These are phyloP conservation scores for Ceratorhiza oryzae-sativae DNA, from an alignment of 1,284 basidiomycete genomes.

Conservation along the genomic window DNA sequence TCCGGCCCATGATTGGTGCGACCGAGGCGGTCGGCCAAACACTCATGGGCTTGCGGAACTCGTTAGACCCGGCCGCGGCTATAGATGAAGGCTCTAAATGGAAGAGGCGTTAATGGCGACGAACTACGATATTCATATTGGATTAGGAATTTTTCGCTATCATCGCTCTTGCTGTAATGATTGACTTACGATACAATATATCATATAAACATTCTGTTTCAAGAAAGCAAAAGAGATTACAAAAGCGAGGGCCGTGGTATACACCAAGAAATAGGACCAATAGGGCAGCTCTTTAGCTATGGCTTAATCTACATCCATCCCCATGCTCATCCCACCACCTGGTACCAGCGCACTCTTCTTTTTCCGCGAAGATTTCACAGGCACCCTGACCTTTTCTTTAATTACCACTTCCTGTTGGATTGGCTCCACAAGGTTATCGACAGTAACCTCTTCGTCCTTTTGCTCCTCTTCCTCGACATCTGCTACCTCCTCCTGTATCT, in stretches of 20 bases:
- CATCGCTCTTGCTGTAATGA: slow-evolving; percentile 1
- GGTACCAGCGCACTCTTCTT: slow-evolving; percentile 70
- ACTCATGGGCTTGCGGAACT: slow-evolving; percentile 88
- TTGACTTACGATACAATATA: slow-evolving; percentile 33
- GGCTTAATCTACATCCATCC: slow-evolving; percentile 62
- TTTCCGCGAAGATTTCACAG: slow-evolving; percentile 61
- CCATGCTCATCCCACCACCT: slow-evolving; percentile 80
- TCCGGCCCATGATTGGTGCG: slow-evolving; percentile 96
- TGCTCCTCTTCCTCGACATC: slow-evolving; percentile 38
- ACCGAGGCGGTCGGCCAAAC: slow-evolving; percentile 97
- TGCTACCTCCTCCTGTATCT: slow-evolving; percentile 58
- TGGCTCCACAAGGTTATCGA: slow-evolving; percentile 51
- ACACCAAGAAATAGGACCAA: neutral
- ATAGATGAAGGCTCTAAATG: slow-evolving; percentile 36
- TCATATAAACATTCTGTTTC: slow-evolving; percentile 26
- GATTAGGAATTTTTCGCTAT: slow-evolving; percentile 14
- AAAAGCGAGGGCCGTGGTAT: slow-evolving; percentile 1
- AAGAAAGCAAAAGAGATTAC: slow-evolving; percentile 24
- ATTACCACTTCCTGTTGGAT: slow-evolving; percentile 51
- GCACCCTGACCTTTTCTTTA: slow-evolving; percentile 81
- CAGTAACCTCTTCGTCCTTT: slow-evolving; percentile 48
- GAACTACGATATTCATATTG: neutral
- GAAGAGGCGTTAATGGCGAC: slow-evolving; percentile 28
- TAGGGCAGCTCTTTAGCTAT: neutral
- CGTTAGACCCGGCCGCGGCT: slow-evolving; percentile 71